Base-by-base conservation (phyloP, 75 land plant genomes). In the Adiantum capillusveneris region DNA sequence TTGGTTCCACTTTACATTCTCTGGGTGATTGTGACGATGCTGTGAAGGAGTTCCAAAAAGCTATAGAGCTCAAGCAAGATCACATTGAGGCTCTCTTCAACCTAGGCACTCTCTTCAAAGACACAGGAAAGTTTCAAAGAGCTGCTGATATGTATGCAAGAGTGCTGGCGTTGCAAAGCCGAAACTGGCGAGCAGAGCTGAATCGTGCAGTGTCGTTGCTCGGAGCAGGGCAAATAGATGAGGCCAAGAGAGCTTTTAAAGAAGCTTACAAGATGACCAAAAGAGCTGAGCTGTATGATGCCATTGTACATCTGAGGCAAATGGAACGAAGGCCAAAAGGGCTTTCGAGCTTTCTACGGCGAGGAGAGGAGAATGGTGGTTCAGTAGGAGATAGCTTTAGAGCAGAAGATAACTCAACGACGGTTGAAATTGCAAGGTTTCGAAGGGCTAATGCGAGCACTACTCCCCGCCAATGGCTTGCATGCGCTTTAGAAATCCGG, bases 191-290 rank as follows among this genome's bases (percentile, higher is more conserved):
- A 19, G 98, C 96, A 20, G 90, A 94, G 78, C 88, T 94, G 20
- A 90, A 94, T 67, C 74, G 79, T 57, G 98, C 88, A 14, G 84
- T 94, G 0, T 79, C 96, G 19, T 58, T 94, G 60, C 61, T 94
- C 45, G 98, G 96, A 7, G 89, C 86, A 27, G 88, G 98, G 3
- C 96, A 94, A 52, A 68, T 78, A 5, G 98, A 86, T 19, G 98
- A 86, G 48, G 98, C 96, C 2, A 86, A 62, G 72, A 83, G 70
- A 64, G 87, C 96, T 24, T 58, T 94, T 34, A 94, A 82, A 68
- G 98, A 94, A 37, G 98, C 96, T 11, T 81, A 90, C 75, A 86
- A 84, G 69, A 88, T 86, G 98, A 90, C 96, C 0, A 84, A 90
- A 24, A 61, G 96, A 68, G 77, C 81, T 42, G 98, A 90, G 39